phyloP scores from a whole-genome alignment of 371 early-diverging fungal species.

The Rhizopus arrhizus region DNA sequence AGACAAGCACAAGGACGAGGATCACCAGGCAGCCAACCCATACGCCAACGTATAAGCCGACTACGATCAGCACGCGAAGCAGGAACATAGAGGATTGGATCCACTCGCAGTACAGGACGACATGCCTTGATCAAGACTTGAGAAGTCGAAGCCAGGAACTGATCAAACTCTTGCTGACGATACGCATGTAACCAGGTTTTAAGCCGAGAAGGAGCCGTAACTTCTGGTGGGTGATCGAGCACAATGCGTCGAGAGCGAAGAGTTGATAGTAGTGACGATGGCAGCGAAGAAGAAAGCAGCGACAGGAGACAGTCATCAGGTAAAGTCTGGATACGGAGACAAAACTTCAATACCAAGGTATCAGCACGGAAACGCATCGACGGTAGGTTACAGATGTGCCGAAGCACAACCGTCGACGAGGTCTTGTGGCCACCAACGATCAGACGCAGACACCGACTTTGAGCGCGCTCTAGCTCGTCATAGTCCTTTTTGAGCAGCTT shows the following conservation, averaged over 20 bases:
- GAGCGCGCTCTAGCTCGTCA: too few relatives aligned
- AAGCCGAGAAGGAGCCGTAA: not conserved
- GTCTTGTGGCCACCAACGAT: too few relatives aligned
- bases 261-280: too few relatives aligned
- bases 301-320: constrained; percentile 15
- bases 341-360: constrained; percentile 8
- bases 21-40: constrained; percentile 20
- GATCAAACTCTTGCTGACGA: too few relatives aligned
- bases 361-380: constrained; percentile 8
- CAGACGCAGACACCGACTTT: too few relatives aligned
- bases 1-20: too few relatives aligned
- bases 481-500: too few relatives aligned
- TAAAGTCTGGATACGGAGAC: not conserved
- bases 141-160: not conserved
- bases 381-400: constrained; percentile 18
- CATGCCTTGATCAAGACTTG: not conserved
- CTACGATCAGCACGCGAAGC: constrained; percentile 1
- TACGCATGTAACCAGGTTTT: too few relatives aligned
- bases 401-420: constrained; percentile 15
- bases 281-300: not conserved
- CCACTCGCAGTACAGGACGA: too few relatives aligned
- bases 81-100: not conserved
- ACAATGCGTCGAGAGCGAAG: too few relatives aligned
- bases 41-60: constrained; percentile 19
- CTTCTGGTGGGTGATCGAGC: not conserved